Base-by-base conservation (phyloP, 805 yeast species). In the Candida nitratophila region DNA sequence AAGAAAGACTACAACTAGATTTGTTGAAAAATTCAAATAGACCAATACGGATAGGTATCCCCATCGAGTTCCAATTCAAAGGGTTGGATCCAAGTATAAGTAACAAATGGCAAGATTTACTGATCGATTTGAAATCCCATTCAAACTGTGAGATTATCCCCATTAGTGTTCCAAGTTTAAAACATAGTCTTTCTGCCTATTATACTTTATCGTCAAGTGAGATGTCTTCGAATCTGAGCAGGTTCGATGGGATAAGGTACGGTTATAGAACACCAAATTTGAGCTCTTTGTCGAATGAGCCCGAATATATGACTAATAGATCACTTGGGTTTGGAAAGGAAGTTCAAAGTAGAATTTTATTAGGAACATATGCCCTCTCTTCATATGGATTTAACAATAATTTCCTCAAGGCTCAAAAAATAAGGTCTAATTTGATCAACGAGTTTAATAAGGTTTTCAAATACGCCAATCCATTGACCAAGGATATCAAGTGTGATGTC, bases 161-260 rank as follows among this genome's bases (percentile, higher is more conserved):
- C 0, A 78, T 93, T 1, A 80, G 93, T 0, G 59, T 91, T 0
- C 95, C 96, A 6, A 67, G 83, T 0, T 65, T 89, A 10, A 74
- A 73, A 46, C 65, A 71, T 43, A 73, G 90, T 22, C 64, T 93
- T 16, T 89, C 95, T 24, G 77, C 88, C 0, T 93, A 93, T 62
- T 91, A 86, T 59, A 85, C 96, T 0, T 53, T 95, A 32, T 90
- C 93, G 2, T 85, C 96, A 0, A 85, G 96, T 0, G 99, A 93
- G 57, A 98, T 97, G 0, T 82, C 95, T 1, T 91, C 98, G 0
- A 93, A 93, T 57, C 70, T 93, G 40, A 77, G 96, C 1, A 70
- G 97, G 29, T 93, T 75, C 57, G 99, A 93, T 63, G 99, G 99
- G 2, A 68, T 90, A 19, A 70, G 97, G 44, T 93, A 83, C 58